These are phyloP conservation scores for Geotrichum restrictum DNA, from an alignment of 1,139 yeast species.

Conservation along the genomic window DNA sequence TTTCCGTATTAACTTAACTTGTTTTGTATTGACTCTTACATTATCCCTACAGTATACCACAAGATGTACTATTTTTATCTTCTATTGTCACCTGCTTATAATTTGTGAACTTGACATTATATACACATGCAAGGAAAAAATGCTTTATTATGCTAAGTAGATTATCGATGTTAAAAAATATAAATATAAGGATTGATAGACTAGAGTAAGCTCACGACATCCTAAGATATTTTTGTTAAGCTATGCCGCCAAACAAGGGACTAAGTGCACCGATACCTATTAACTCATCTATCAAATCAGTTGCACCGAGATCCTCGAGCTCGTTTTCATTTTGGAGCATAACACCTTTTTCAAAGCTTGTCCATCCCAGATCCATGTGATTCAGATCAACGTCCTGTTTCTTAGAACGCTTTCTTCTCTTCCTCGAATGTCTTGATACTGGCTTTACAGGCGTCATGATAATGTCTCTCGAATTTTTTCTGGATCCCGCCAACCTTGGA, in stretches of 20 bases:
- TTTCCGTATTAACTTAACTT: no score
- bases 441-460: conserved; percentile 14
- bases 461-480: conserved; percentile 18
- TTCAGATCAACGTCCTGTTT: conserved; percentile 21
- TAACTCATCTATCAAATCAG: conserved; percentile 38
- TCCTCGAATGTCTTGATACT: conserved; percentile 10
- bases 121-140: no score
- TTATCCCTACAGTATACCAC: no score
- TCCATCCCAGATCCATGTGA: not conserved
- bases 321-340: not conserved
- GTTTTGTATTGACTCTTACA: no score
- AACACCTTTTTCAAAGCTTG: not conserved
- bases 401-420: conserved; percentile 11
- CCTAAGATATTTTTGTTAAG: no score
- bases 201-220: no score
- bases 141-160: no score
- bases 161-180: no score
- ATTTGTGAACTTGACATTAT: no score
- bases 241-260: conserved; percentile 36
- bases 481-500: not conserved
- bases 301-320: conserved; percentile 20
- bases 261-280: conserved; percentile 39
- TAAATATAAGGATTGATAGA: no score
- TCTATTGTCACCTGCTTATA: no score
- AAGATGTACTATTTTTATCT: no score